Base-by-base conservation (phyloP, 176 grass and related monocot species). In the Otatea glauca region DNA sequence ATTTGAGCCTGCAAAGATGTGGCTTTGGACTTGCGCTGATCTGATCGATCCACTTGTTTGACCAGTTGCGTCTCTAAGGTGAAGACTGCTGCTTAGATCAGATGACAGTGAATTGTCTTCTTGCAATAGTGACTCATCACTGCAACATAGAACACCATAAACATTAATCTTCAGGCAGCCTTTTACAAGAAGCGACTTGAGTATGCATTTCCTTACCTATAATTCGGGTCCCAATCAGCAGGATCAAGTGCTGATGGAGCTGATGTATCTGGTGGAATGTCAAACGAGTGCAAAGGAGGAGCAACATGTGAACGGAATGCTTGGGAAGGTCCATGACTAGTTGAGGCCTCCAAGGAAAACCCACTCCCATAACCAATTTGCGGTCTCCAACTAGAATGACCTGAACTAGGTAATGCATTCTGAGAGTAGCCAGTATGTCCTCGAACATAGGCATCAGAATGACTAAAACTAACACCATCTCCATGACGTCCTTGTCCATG, bases 211-310 rank as follows among this genome's bases (percentile, higher is more conserved):
- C 45, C 27, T 83, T 78, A 99, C 97, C 97, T 96, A 81, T 96
- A 99, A 89, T 96, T 81, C 74, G 97, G 97, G 72, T 99, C 97
- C 97, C 93, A 99, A 74, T 96, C 86, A 86, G 89, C 90, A 66
- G 93, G 92, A 79, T 96, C 78, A 81, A 91, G 88, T 65, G 78
- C 41, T 20, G 89, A 84, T 75, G 90, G 86, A 86, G 81, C 92
- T 77, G 85, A 86, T 65, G 82, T 88, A 85, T 94, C 93, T 81
- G 74, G 73, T 51, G 48, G 83, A 51, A 21, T 42, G 25, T 84
- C 88, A 81, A 72, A n/a, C 6, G 79, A 74, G n/a, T 65, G 58
- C n/a, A 81, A 58, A 49, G 37, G 78, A 73, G 70, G 69, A 68
- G 56, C 73, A 83, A 53, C 35, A 20, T 92, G 74, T 54, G 82